Evolutionary conservation across 2,329 filamentous ascomycete species (phyloP), one percentile per base, ranked within the genome.

Genomic region (Xylariaceae sp.): DNA sequence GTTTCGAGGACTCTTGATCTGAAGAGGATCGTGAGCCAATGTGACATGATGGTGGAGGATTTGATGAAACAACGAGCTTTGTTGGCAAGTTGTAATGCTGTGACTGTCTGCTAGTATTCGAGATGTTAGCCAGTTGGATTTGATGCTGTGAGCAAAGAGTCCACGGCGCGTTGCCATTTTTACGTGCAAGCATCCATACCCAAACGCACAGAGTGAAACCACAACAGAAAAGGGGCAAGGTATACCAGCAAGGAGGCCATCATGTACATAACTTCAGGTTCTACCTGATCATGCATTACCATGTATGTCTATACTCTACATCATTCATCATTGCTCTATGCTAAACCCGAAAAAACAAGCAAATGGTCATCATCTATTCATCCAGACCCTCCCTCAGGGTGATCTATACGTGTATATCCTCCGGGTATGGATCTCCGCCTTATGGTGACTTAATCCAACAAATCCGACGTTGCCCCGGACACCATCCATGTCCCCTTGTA

Each of bases 391-490:
- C 1, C 11, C 23, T 23, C 23, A 55, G 23, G 30, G 7, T 35
- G 53, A 50, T 5, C 30, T 13, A 55, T 55, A 55, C 17, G 53
- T 55, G 39, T 55, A 55, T 39, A 55, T 17, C 45, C 53, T 23
- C 44, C 42, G 42, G 8, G 9, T 11, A 30, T 42, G 13, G 23
- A 49, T 34, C 15, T 57, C 55, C 17, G 55, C 55, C 17, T 18
- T 51, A 42, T 42, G 35, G 18, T 51, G 55, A 34, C 55, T 52
- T 11, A 57, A 34, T 13, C 55, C 50, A 15, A 51, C 55, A 17
- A 51, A 52, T 11, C 55, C 55, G n/a, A 47, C 35, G 11, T 52
- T 57, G 9, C 55, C 47, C 13, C 42, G 35, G 17, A 13, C 39
- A 8, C 10, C 48, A 13, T 55, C 53, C 6, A 48, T 3, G 4